A percentile compares a stretch with the other conserved stretches of the same genome.
phyloP scores from a whole-genome alignment of 2,329 filamentous ascomycete species.

The Sarocladium brachiariae region DNA sequence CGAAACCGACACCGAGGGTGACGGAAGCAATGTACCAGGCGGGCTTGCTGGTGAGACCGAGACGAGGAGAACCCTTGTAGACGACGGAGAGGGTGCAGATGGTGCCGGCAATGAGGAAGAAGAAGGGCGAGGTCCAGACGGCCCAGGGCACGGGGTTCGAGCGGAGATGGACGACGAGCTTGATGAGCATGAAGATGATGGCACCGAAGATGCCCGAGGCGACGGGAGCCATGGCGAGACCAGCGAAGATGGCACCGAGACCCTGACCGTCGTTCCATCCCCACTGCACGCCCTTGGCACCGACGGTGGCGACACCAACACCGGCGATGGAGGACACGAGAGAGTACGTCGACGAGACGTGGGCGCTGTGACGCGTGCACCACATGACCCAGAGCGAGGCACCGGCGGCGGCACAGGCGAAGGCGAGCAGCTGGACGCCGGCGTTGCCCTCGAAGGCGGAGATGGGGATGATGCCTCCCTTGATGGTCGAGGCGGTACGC shows the following conservation, averaged over 20 bases:
- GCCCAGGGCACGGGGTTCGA: constrained; percentile 67
- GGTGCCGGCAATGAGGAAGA: constrained; percentile 69
- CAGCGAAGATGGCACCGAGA: constrained; percentile 65
- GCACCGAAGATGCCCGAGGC: constrained; percentile 61
- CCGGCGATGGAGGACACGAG: constrained; percentile 62
- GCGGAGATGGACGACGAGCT: constrained; percentile 62
- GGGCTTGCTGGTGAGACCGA: constrained; percentile 60
- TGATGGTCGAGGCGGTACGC: constrained; percentile 69
- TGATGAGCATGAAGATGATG: constrained; percentile 66
- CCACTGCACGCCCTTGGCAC: constrained; percentile 57
- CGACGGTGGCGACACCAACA: constrained; percentile 61
- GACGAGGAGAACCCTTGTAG: constrained; percentile 70
- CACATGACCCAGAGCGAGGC: constrained; percentile 73
- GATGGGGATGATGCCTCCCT: constrained; percentile 66
- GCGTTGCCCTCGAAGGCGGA: constrained; percentile 52
- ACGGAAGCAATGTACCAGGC: constrained; percentile 60
- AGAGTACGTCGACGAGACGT: constrained; percentile 67
- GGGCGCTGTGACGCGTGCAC: constrained; percentile 67
- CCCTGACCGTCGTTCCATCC: constrained; percentile 64
- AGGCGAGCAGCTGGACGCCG: constrained; percentile 61
- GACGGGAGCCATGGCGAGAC: constrained; percentile 62
- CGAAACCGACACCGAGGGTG: constrained; percentile 56
- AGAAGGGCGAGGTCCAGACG: constrained; percentile 66
- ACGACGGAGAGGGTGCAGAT: constrained; percentile 72
- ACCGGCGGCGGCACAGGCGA: constrained; percentile 56